Evolutionary conservation across 192 early-diverging fungal genomes (phyloP).

Genomic region (Coemansia sp.): DNA sequence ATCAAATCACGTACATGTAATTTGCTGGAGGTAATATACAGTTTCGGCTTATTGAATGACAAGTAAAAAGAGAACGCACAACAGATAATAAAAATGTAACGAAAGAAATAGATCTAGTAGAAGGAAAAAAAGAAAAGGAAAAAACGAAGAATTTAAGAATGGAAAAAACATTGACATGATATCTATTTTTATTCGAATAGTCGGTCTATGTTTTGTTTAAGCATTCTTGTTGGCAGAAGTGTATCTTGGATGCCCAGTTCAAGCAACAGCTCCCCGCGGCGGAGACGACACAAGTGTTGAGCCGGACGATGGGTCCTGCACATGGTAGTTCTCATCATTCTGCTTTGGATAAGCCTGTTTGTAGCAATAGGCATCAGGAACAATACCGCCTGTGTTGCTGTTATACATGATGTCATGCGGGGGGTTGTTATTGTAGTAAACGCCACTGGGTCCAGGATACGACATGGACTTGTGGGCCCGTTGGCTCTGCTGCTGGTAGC

Average conservation of each 20-base stretch:
- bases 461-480: constrained; percentile 31
- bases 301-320: constrained; percentile 29
- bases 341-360: background rate
- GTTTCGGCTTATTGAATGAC: too few relatives aligned
- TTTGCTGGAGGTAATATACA: too few relatives aligned
- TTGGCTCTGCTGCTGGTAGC: constrained; percentile 8
- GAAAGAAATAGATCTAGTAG: background rate
- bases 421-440: constrained; percentile 30
- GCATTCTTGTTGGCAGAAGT: background rate
- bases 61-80: background rate
- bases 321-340: background rate
- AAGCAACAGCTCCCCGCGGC: constrained; percentile 32
- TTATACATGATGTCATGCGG: constrained; percentile 6
- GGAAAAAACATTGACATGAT: background rate
- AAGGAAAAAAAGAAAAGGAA: background rate
- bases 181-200: background rate
- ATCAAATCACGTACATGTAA: too few relatives aligned
- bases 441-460: constrained; percentile 49
- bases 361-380: constrained; percentile 4
- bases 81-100: background rate
- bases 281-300: constrained; percentile 49
- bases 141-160: background rate
- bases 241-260: background rate
- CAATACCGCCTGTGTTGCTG: constrained; percentile 1
- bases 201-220: background rate